Conservation (phyloP, 805 yeast species). For the Candida andamanensis region DNA sequence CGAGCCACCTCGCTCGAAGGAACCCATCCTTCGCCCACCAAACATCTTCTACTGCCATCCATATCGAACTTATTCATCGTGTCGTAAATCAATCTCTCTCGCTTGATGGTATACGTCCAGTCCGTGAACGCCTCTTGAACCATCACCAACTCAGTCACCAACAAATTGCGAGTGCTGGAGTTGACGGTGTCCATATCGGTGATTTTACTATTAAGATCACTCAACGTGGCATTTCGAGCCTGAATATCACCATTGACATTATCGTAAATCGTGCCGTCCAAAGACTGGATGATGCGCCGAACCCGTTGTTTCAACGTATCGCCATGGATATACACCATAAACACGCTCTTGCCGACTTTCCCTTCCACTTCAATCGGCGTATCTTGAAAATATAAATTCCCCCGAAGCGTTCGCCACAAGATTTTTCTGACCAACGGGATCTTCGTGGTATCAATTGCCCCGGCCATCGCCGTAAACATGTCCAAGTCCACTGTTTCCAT, state of each 20-base stretch:
- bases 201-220: constrained; percentile 28
- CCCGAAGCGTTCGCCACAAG: constrained; percentile 40
- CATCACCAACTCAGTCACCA: constrained; percentile 32
- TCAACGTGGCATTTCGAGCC: constrained; percentile 20
- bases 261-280: constrained; percentile 35
- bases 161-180: constrained; percentile 28
- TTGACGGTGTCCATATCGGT: constrained; percentile 30
- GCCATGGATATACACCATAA: constrained; percentile 38
- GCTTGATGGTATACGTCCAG: constrained; percentile 31
- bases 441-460: constrained; percentile 31
- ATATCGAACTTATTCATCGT: constrained; percentile 63
- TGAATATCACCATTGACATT: constrained; percentile 28
- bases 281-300: constrained; percentile 30
- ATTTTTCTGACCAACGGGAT: constrained; percentile 34
- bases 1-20: constrained; percentile 48
- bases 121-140: constrained; percentile 32
- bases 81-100: constrained; percentile 56
- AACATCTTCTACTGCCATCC: constrained; percentile 60
- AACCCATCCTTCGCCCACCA: constrained; percentile 73
- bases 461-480: constrained; percentile 30
- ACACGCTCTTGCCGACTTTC: constrained; percentile 36
- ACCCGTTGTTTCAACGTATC: constrained; percentile 31
- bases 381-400: constrained; percentile 38
- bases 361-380: constrained; percentile 26
- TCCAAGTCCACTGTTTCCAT: constrained; percentile 16